Evolutionary conservation across 116 monocot genomes (phyloP), one percentile per base, ranked within the genome.

Genomic region (Zostera marina): DNA sequence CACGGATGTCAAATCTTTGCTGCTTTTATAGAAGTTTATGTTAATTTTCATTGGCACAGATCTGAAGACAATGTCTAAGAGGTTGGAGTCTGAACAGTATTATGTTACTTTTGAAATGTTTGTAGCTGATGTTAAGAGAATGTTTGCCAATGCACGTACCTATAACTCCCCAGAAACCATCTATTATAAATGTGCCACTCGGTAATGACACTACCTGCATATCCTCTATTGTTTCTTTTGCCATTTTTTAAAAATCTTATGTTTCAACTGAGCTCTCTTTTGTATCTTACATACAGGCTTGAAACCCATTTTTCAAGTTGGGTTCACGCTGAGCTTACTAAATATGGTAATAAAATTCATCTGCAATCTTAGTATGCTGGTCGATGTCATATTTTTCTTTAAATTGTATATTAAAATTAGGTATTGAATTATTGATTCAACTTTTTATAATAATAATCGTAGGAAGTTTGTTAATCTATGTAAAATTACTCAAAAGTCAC

Each of bases 41-140:
- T 49, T 51, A 5, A 20, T 8, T 16, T 3, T 9, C 12, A 51
- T 20, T 51, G 17, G 8, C n/a, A 64, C 74, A 93, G 96, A 96
- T 85, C 58, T 96, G 53, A 85, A 58, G 66, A 96, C 85, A 3
- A 96, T 96, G 83, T 82, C 76, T 14, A 89, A 83, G 66, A 76
- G 89, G 62, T 41, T 89, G 42, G 96, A 96, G 23, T 84, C 88
- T 0, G 89, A 96, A 11, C 81, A 72, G 42, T 96, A 96, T 49
- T 89, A 96, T 57, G 76, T 96, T 45, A 96, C 96, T 38, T 82
- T 96, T 51, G 96, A 96, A 73, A 96, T 96, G 96, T 96, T 96
- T 64, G 76, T 85, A 25, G 89, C 89, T 1, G 96, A 96, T 62
- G 80, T 81, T 7, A 77, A 74, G 74, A 82, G 96, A 66, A 96